Base-by-base conservation (phyloP, 352 stramenopile genomes). In the Pseudoperonospora humuli region DNA sequence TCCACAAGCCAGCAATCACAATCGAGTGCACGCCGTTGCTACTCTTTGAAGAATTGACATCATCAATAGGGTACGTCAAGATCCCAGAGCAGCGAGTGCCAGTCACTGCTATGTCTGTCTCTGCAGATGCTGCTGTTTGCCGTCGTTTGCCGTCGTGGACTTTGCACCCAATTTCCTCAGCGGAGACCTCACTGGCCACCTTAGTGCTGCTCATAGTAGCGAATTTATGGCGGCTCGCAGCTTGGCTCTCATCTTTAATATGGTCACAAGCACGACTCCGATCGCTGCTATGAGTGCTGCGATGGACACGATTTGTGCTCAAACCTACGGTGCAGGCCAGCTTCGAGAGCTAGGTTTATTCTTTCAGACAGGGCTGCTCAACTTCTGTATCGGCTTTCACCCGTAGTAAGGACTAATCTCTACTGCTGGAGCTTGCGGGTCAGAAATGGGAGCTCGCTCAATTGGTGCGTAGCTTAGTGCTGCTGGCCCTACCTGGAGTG, bases 281-380 rank as follows among this genome's bases (percentile, higher is more conserved):
- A 87, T 83, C 35, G 74, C 91, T 17, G 79, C 77, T 18, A 81
- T 95, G 38, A 74, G 80, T 26, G 84, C 78, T 15, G 85, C 85
- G 21, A 93, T 96, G 78, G 83, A 96, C 52, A 96, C 85, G 31
- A 66, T 96, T 7, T 95, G 82, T 27, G 67, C 77, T 8, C 74
- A 93, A 32, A 79, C 84, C 17, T 86, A 84, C 40, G 81, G 84
- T 31, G 83, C 85, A n/a, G 80, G 81, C 33, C 84, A 92, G 57
- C 64, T 89, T 25, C 65, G 73, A 34, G 76, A 92, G 47, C 85
- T 96, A 57, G 83, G 85, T 6, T 63, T 86, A 20, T 96, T 93
- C 54, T 82, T 91, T 44, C 77, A 95, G 48, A 94, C 83, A 2
- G 80, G 84, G 0, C 38, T 84, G 7, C 35, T 91, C 19, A 61